These are phyloP conservation scores for Leccinum pachyderme DNA, from an alignment of 1,284 basidiomycete genomes.

Conservation along the genomic window DNA sequence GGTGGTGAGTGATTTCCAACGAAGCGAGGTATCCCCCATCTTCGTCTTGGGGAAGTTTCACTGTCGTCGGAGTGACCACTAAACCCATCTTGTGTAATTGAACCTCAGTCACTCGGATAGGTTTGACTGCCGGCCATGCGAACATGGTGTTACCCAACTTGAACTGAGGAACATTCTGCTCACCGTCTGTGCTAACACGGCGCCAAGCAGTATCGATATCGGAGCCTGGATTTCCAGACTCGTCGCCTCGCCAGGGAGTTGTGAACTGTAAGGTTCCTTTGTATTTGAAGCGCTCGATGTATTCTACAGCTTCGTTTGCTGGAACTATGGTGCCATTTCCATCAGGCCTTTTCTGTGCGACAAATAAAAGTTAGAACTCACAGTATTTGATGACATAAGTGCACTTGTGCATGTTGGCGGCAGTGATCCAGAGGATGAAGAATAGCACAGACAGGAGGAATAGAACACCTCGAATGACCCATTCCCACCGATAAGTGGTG, in stretches of 20 bases:
- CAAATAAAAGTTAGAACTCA: not conserved
- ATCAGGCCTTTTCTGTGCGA: not conserved
- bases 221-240: conserved; percentile 1
- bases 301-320: conserved; percentile 4
- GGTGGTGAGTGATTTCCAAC: conserved; percentile 3
- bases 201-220: conserved; percentile 12
- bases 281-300: conserved; percentile 1
- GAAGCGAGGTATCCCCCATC: conserved; percentile 8
- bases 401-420: not conserved
- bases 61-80: not conserved
- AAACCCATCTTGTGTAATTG: conserved; percentile 4
- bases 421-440: conserved; percentile 6
- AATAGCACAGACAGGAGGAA: not conserved
- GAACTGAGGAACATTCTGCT: not conserved
- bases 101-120: conserved; percentile 4
- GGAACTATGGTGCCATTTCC: not conserved
- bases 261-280: not conserved
- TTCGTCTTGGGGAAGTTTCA: conserved; percentile 4
- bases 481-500: conserved; percentile 1
- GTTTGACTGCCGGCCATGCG: conserved; percentile 2
- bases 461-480: conserved; percentile 1
- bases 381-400: conserved; percentile 2
- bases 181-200: conserved; percentile 2
- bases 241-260: conserved; percentile 3
- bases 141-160: too few relatives aligned